Percentiles rank a stretch among this genome's conserved stretches.
These are phyloP conservation scores for Sphaerulina vaccinii DNA, from an alignment of 2,329 filamentous ascomycete species.

Conservation along the genomic window DNA sequence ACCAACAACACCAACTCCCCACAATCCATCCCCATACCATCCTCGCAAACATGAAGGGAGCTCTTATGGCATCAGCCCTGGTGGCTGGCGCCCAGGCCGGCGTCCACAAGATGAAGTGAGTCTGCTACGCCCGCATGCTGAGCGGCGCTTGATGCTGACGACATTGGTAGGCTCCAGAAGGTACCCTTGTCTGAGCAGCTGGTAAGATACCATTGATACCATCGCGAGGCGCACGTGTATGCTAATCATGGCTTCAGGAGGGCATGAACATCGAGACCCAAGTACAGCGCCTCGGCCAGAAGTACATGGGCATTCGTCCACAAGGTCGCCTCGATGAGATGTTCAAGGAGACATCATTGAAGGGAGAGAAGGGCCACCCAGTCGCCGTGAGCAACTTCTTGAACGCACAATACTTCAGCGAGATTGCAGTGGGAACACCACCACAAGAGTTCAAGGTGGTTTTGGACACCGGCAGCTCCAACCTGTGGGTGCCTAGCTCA, in stretches of 20 bases:
- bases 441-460: slow-evolving; percentile 97
- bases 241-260: slow-evolving; percentile 53
- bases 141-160: slow-evolving; percentile 17
- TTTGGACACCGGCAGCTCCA: slow-evolving; percentile 96
- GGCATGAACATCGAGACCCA: slow-evolving; percentile 77
- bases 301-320: slow-evolving; percentile 86
- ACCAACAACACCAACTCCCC: slow-evolving; percentile 14
- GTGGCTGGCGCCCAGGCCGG: slow-evolving; percentile 68
- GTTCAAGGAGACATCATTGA: slow-evolving; percentile 72
- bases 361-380: slow-evolving; percentile 67
- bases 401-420: slow-evolving; percentile 99
- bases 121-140: neutral
- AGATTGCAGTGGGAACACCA: slow-evolving; percentile 88
- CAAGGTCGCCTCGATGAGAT: slow-evolving; percentile 69
- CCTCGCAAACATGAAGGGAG: slow-evolving; percentile 70
- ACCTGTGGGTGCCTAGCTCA: slow-evolving; percentile 93
- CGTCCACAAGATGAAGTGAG: slow-evolving; percentile 74
- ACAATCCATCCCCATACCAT: slow-evolving; percentile 14
- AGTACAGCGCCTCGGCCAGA: slow-evolving; percentile 81
- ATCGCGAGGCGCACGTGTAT: slow-evolving; percentile 4
- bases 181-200: slow-evolving; percentile 88
- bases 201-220: slow-evolving; percentile 54
- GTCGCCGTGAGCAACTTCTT: slow-evolving; percentile 96
- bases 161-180: slow-evolving; percentile 66
- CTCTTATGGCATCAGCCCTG: slow-evolving; percentile 70